Conservation (phyloP, 1,284 basidiomycete species). For the Ceratobasidium sp. region DNA sequence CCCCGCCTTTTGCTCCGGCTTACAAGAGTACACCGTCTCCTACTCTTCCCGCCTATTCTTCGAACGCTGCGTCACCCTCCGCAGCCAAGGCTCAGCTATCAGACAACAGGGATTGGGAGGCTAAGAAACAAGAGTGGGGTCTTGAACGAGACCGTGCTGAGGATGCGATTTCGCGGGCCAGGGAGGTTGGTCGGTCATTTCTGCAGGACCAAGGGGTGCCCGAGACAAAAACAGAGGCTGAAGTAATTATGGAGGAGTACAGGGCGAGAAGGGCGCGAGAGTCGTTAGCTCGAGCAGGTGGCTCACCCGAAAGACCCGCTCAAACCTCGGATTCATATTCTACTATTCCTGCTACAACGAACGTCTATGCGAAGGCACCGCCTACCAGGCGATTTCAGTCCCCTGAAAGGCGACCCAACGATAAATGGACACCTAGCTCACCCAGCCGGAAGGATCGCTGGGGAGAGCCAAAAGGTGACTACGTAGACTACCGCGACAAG, state of each 20-base stretch:
- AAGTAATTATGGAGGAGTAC: conserved; percentile 39
- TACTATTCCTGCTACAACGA: not conserved
- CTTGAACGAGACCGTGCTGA: conserved; percentile 43
- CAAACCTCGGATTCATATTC: conserved; percentile 2
- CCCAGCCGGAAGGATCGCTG: conserved; percentile 35
- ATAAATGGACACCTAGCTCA: conserved; percentile 22
- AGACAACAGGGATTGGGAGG: conserved; percentile 27
- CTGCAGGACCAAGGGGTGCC: conserved; percentile 8
- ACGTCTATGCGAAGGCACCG: conserved; percentile 8
- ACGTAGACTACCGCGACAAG: conserved; percentile 25
- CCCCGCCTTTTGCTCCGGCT: conserved; percentile 38
- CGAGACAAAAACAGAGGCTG: conserved; percentile 32
- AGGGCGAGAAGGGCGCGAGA: conserved; percentile 23
- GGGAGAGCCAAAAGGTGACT: conserved; percentile 38
- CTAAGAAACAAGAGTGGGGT: conserved; percentile 25
- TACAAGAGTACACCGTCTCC: conserved; percentile 23
- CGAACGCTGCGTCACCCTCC: conserved; percentile 21
- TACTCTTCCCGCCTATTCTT: conserved; percentile 33
- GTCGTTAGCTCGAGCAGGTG: conserved; percentile 15
- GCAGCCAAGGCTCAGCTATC: conserved; percentile 16
- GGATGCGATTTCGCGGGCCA: conserved; percentile 42
- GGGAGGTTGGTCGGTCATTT: conserved; percentile 23
- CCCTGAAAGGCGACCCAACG: conserved; percentile 23
- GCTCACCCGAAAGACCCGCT: conserved; percentile 20
- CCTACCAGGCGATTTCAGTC: conserved; percentile 39